Conservation (phyloP, 2,329 filamentous ascomycete genomes). For the Proliferodiscus dingleyae region DNA sequence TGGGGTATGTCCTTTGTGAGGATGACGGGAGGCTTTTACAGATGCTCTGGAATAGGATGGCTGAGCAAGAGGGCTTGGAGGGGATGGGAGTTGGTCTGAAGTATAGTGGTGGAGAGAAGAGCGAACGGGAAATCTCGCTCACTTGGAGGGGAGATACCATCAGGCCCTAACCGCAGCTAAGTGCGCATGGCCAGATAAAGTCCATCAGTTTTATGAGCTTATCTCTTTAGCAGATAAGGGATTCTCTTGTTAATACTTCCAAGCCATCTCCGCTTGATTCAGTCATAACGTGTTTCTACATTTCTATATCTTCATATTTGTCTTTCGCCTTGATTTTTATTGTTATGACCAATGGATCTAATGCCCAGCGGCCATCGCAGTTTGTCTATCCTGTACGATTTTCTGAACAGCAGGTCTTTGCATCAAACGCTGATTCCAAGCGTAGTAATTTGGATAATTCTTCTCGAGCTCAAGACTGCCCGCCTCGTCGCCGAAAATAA, state of each 20-base stretch:
- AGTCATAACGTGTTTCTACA: too few relatives aligned
- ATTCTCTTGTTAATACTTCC: too few relatives aligned
- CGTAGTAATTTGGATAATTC: conserved; percentile 18
- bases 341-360: too few relatives aligned
- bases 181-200: too few relatives aligned
- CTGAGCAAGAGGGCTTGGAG: conserved; percentile 57
- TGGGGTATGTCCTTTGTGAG: conserved; percentile 65
- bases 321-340: too few relatives aligned
- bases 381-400: conserved; percentile 3
- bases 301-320: too few relatives aligned
- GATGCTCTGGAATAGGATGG: conserved; percentile 67
- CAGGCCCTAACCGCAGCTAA: too few relatives aligned
- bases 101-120: conserved; percentile 32
- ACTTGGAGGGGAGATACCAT: conserved; percentile 43
- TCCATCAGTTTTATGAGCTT: too few relatives aligned
- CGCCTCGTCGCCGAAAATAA: conserved; percentile 11
- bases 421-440: conserved; percentile 16
- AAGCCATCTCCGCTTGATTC: too few relatives aligned
- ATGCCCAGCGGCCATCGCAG: too few relatives aligned
- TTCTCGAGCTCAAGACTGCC: conserved; percentile 16
- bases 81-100: conserved; percentile 50
- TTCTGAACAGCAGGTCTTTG: conserved; percentile 15
- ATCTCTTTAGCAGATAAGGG: too few relatives aligned
- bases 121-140: conserved; percentile 42
- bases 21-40: conserved; percentile 55